phyloP scores from a whole-genome alignment of 2,329 filamentous ascomycete species.

The Herpotrichia juniperi region DNA sequence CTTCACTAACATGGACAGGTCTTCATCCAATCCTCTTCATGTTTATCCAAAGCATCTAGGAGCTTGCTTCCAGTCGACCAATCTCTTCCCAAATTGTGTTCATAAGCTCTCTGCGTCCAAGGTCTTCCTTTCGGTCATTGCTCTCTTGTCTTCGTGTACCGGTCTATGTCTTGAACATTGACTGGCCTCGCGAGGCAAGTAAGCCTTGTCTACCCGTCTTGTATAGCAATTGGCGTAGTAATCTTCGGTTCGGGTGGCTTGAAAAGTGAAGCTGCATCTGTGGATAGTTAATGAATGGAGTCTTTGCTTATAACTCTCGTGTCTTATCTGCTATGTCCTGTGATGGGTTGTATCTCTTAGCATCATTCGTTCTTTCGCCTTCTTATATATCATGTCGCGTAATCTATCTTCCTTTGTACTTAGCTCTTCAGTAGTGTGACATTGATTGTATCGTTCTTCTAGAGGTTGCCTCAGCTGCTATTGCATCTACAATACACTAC shows the following conservation, averaged over 20 bases:
- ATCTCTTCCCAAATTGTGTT: conserved; percentile 43
- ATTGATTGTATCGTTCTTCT: no score
- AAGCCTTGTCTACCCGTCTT: conserved; percentile 9
- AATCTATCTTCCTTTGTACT: no score
- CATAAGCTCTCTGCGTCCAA: conserved; percentile 32
- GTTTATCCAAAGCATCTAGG: conserved; percentile 36
- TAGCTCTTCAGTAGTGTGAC: no score
- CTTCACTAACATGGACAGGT: conserved; percentile 26
- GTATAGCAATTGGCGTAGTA: conserved; percentile 24
- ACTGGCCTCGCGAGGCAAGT: conserved; percentile 17
- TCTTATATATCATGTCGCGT: no score
- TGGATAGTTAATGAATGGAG: conserved; percentile 47
- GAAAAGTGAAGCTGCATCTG: conserved; percentile 39
- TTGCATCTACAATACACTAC: no score
- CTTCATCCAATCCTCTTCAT: conserved; percentile 33
- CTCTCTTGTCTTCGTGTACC: conserved; percentile 19
- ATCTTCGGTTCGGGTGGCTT: conserved; percentile 31
- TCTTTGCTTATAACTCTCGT: conserved; percentile 12
- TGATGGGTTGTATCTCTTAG: background rate
- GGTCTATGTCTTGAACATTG: conserved; percentile 18
- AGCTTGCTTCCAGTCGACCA: conserved; percentile 41
- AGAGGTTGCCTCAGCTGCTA: no score
- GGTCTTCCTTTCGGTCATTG: conserved; percentile 25
- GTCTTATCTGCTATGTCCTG: background rate
- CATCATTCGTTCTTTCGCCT: no score